phyloP scores from a whole-genome alignment of 192 early-diverging fungal genomes.

The Backusella sp. region DNA sequence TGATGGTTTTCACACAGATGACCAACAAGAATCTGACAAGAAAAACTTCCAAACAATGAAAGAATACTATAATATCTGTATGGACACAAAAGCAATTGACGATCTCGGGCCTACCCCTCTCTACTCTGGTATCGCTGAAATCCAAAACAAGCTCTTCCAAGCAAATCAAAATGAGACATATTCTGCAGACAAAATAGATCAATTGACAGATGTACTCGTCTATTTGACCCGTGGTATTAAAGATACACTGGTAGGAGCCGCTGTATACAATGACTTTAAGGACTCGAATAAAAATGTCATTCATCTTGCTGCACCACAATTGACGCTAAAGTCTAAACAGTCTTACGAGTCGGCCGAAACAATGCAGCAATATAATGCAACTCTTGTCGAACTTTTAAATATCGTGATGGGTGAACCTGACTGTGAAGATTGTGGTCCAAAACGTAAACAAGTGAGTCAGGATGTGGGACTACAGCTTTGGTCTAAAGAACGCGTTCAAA shows the following conservation, averaged over 20 bases:
- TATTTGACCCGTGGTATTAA: background rate
- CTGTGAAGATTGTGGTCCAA: constrained; percentile 51
- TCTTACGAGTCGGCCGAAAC: constrained; percentile 55
- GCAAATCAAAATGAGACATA: background rate
- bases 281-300: constrained; percentile 54
- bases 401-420: constrained; percentile 30
- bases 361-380: constrained; percentile 40
- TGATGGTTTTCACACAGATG: constrained; percentile 19
- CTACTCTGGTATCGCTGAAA: constrained; percentile 30
- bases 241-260: constrained; percentile 45
- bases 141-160: constrained; percentile 26
- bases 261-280: constrained; percentile 54
- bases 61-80: constrained; percentile 53
- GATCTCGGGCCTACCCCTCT: constrained; percentile 40
- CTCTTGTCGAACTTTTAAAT: constrained; percentile 43
- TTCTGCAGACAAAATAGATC: background rate
- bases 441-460: background rate
- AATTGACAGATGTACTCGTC: background rate
- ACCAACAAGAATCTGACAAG: constrained; percentile 41
- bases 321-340: constrained; percentile 60
- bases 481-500: background rate
- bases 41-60: constrained; percentile 56
- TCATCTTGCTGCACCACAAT: constrained; percentile 44
- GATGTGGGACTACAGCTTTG: background rate
- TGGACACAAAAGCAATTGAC: constrained; percentile 43